Base-by-base conservation (phyloP, 2,329 filamentous ascomycete species). In the Nothophaeocryptopus gaeumannii region DNA sequence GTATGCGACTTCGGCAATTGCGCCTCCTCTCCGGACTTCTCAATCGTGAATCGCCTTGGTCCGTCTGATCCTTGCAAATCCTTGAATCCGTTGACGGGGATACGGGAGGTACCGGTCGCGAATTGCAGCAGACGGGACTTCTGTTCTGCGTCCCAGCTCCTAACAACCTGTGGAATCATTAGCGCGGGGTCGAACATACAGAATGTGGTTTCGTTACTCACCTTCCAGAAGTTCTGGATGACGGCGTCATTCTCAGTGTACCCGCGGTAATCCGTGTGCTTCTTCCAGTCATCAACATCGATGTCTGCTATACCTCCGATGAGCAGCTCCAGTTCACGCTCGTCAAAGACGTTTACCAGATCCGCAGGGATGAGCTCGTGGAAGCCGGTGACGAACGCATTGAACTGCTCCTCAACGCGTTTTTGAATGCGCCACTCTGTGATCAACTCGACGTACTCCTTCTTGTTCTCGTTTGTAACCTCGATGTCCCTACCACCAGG, bases 301-400 rank as follows among this genome's bases (percentile, higher is more conserved):
- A 99, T 99, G 73, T 99, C 93, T n/a, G 93, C 93, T 63, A 99
- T 99, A 79, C 93, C 93, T 59, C 93, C 93, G 67, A 99, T 97
- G 61, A 99, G 80, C 60, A 99, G 75, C 73, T 99, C 93, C 40
- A 99, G 78, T 72, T 99, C 93, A 64, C 93, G 88, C 77, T 99
- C 93, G 66, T 99, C 93, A 65, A 99, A 99, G 35, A 99, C 93
- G 63, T 96, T 97, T 72, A 99, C 91, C 43, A 99, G 81, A 66
- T 99, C 93, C 47, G 91, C 84, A 2, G 93, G 93, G 53, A 99
- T 97, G 33, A 99, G 81, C 76, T 99, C 93, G 67, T 97, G 89
- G 79, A 99, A 99, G 3, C 93, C 93, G 54, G 89, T 86, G 69
- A 96, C 92, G 74, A 99, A 99, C 12, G 93, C 92, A 67, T 95